These are phyloP conservation scores for Erodium trifolium DNA, from an alignment of 441 rosid genomes.

Conservation along the genomic window DNA sequence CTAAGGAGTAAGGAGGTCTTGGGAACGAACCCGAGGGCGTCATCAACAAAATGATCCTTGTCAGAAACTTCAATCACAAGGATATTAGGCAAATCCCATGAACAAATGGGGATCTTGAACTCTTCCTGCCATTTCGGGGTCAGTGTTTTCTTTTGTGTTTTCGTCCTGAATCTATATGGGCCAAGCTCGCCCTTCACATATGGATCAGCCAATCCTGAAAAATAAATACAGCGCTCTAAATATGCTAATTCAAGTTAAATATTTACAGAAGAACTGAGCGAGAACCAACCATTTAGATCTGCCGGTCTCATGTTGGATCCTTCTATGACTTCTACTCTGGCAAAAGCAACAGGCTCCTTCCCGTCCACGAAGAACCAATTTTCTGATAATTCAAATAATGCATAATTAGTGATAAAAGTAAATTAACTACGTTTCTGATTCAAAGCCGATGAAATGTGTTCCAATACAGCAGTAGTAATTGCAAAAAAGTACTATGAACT, in stretches of 20 bases:
- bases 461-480: slow-evolving; percentile 3
- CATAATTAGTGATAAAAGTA: neutral
- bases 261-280: neutral
- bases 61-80: slow-evolving; percentile 68
- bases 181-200: slow-evolving; percentile 91
- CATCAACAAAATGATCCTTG: slow-evolving; percentile 77
- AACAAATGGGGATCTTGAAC: slow-evolving; percentile 60
- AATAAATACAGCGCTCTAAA: neutral
- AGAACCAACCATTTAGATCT: slow-evolving; percentile 60
- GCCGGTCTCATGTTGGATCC: slow-evolving; percentile 80
- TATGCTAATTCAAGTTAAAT: neutral
- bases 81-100: slow-evolving; percentile 67
- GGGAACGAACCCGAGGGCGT: slow-evolving; percentile 55
- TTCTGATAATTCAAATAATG: slow-evolving; percentile 26
- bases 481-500: too few species aligned
- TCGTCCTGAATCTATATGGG: slow-evolving; percentile 62
- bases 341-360: slow-evolving; percentile 64
- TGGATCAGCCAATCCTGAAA: slow-evolving; percentile 87
- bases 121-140: slow-evolving; percentile 89
- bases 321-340: slow-evolving; percentile 72
- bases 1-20: too few species aligned
- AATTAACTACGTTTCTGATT: slow-evolving; percentile 6
- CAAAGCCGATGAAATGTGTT: neutral
- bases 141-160: slow-evolving; percentile 55
- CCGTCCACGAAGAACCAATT: slow-evolving; percentile 78